Evolutionary conservation across 2,329 filamentous ascomycete species (phyloP).

Genomic region (Trichoderma brevicompactum): DNA sequence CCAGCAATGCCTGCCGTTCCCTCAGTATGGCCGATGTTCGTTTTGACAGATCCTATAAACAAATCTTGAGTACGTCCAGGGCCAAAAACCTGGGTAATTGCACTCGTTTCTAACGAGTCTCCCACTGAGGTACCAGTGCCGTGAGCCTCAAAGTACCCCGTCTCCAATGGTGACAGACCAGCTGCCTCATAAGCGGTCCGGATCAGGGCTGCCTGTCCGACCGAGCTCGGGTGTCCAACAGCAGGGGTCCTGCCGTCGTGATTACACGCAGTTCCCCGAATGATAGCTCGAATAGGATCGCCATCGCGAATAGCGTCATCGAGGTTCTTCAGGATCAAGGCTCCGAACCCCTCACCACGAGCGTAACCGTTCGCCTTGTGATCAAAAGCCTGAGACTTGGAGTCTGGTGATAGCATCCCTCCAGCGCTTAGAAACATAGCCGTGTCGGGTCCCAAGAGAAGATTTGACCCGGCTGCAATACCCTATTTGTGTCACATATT

Average conservation of each 20-base stretch:
- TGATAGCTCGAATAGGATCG: slow-evolving; percentile 2
- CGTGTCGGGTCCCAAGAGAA: too few species aligned
- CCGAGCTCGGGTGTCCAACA: neutral
- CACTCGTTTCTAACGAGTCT: too few species aligned
- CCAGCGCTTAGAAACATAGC: too few species aligned
- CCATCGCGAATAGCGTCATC: slow-evolving; percentile 10
- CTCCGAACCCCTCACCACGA: neutral
- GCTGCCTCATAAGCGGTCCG: slow-evolving; percentile 4
- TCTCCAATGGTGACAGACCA: neutral
- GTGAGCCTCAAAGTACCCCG: slow-evolving; percentile 3
- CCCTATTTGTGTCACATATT: too few species aligned
- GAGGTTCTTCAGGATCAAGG: neutral
- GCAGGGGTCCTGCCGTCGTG: neutral
- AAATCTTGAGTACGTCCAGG: neutral
- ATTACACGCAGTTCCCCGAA: slow-evolving; percentile 7
- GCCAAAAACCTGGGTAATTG: too few species aligned
- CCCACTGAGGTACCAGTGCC: neutral
- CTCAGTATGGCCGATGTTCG: neutral
- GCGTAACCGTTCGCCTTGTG: slow-evolving; percentile 1
- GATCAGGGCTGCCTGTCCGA: slow-evolving; percentile 3
- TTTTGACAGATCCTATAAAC: neutral
- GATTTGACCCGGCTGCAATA: too few species aligned
- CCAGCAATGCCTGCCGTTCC: neutral
- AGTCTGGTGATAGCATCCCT: slow-evolving; percentile 30
- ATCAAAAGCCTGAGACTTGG: slow-evolving; percentile 44